These are phyloP conservation scores for Meyerozyma smithsonii DNA, from an alignment of 1,139 yeast species.

Conservation along the genomic window DNA sequence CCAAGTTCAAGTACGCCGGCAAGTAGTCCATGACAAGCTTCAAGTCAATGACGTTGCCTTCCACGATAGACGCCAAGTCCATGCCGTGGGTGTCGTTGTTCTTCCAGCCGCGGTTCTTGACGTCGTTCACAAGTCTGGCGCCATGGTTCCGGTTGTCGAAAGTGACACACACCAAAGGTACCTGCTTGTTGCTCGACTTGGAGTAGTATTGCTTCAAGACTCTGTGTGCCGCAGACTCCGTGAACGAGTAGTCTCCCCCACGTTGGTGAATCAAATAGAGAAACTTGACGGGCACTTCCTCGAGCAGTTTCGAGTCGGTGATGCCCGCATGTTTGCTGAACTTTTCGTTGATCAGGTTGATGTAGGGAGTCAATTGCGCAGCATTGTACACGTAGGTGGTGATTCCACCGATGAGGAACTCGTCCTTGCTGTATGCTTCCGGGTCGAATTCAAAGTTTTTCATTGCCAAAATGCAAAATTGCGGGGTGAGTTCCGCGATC, in stretches of 20 bases:
- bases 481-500: not conserved
- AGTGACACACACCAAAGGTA: slow-evolving; percentile 44
- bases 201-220: slow-evolving; percentile 25
- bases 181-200: slow-evolving; percentile 11
- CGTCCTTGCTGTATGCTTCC: slow-evolving; percentile 18
- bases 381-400: slow-evolving; percentile 31
- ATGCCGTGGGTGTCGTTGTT: slow-evolving; percentile 45
- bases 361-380: slow-evolving; percentile 21
- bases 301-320: slow-evolving; percentile 7
- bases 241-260: slow-evolving; percentile 21
- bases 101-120: slow-evolving; percentile 41
- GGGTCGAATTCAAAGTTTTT: slow-evolving; percentile 19
- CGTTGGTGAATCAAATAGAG: slow-evolving; percentile 40
- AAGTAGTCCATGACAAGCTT: slow-evolving; percentile 44
- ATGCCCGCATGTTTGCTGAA: slow-evolving; percentile 5
- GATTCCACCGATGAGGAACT: slow-evolving; percentile 29
- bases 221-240: slow-evolving; percentile 30
- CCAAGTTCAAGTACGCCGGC: slow-evolving; percentile 40
- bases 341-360: slow-evolving; percentile 14
- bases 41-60: slow-evolving; percentile 48
- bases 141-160: slow-evolving; percentile 67
- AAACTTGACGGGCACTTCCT: slow-evolving; percentile 31
- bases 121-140: slow-evolving; percentile 30
- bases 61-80: slow-evolving; percentile 50
- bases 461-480: slow-evolving; percentile 9